These are phyloP conservation scores for Backusella psychrophila DNA, from an alignment of 192 early-diverging fungal species.

Conservation along the genomic window DNA sequence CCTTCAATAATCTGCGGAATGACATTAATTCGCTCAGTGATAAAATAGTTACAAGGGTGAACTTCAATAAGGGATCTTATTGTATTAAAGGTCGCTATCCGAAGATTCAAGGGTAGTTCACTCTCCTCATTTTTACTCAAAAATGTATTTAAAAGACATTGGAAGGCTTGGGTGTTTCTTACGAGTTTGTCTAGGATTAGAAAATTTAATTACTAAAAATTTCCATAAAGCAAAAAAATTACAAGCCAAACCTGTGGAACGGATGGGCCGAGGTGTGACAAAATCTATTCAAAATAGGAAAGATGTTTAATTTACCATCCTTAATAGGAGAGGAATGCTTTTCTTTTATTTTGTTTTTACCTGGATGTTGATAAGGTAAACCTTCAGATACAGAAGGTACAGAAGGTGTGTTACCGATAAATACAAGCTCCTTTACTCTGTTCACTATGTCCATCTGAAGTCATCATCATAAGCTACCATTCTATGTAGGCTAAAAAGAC, in stretches of 20 bases:
- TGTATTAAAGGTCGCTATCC: constrained; percentile 30
- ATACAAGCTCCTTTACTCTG: constrained; percentile 42
- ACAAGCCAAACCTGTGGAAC: constrained; percentile 2
- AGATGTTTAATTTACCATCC: not conserved
- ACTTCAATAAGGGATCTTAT: constrained; percentile 41
- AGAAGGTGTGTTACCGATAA: constrained; percentile 44
- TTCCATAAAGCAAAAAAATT: not conserved
- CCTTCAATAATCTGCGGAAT: constrained; percentile 53
- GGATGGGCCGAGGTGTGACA: constrained; percentile 31
- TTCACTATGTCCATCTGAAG: constrained; percentile 5
- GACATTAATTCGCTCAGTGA: constrained; percentile 45
- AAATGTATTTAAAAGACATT: constrained; percentile 40
- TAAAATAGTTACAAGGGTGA: constrained; percentile 60
- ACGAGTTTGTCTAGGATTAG: constrained; percentile 40
- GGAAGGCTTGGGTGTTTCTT: constrained; percentile 48
- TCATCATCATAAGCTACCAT: not conserved
- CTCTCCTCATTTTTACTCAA: constrained; percentile 37
- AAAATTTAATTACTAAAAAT: not conserved
- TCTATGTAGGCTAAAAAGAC: not conserved
- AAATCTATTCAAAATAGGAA: constrained; percentile 39
- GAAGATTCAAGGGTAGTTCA: constrained; percentile 27
- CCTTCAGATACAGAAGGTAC: constrained; percentile 40
- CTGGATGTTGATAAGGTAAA: constrained; percentile 55
- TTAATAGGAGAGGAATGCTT: not conserved
- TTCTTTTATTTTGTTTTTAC: constrained; percentile 22